Evolutionary conservation across 2,329 filamentous ascomycete genomes (phyloP).

Genomic region (Aureobasidium sp.): DNA sequence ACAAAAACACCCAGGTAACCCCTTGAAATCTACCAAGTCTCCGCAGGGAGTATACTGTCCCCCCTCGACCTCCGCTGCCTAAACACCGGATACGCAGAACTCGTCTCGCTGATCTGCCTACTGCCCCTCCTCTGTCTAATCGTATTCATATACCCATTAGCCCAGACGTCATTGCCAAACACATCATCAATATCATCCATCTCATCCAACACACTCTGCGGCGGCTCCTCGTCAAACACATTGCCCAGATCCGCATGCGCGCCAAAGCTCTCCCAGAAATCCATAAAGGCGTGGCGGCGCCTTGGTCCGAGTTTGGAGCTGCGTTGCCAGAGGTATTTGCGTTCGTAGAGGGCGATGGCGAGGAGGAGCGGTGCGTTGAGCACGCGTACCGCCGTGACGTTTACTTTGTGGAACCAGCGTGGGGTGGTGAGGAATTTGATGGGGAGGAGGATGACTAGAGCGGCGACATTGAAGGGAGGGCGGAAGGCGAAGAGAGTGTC

Average conservation of each 20-base stretch:
- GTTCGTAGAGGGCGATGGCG: constrained; percentile 63
- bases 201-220: constrained; percentile 44
- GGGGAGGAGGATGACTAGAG: constrained; percentile 65
- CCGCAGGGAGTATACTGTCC: constrained; percentile 5
- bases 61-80: constrained; percentile 8
- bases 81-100: constrained; percentile 13
- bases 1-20: not conserved
- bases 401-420: constrained; percentile 86
- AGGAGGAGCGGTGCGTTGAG: constrained; percentile 71
- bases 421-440: constrained; percentile 72
- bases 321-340: constrained; percentile 57
- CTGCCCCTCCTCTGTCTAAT: constrained; percentile 10
- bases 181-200: constrained; percentile 45
- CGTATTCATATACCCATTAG: constrained; percentile 26
- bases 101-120: constrained; percentile 12
- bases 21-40: not conserved
- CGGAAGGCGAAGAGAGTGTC: constrained; percentile 78
- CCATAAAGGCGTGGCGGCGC: constrained; percentile 35
- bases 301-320: constrained; percentile 29
- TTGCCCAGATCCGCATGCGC: constrained; percentile 65
- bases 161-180: constrained; percentile 37
- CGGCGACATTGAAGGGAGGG: constrained; percentile 76
- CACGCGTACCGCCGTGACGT: constrained; percentile 66
- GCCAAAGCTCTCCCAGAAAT: constrained; percentile 62
- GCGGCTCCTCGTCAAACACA: constrained; percentile 66